phyloP scores from a whole-genome alignment of 2,329 filamentous ascomycete genomes.

The Blastomyces parvus region DNA sequence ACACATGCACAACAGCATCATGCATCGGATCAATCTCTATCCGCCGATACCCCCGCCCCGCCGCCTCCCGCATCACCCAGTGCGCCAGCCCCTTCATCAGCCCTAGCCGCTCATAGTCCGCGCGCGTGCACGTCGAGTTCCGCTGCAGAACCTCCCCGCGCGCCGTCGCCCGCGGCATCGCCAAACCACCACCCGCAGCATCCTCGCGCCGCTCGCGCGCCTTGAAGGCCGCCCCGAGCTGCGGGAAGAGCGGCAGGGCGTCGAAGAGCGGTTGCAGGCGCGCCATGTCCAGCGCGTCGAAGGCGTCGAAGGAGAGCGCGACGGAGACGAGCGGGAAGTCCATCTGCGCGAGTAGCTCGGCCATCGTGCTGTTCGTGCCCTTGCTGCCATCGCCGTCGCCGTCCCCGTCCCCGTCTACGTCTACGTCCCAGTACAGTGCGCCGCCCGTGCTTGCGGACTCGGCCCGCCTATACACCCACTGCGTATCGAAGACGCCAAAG shows the following conservation, averaged over 20 bases:
- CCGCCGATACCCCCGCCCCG: constrained; percentile 23
- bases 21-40: constrained; percentile 30
- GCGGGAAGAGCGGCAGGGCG: constrained; percentile 14
- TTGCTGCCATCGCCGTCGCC: background rate
- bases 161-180: constrained; percentile 19
- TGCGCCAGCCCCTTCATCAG: constrained; percentile 29
- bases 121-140: constrained; percentile 30
- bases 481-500: constrained; percentile 33
- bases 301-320: constrained; percentile 28
- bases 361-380: no score
- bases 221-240: background rate
- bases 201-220: background rate
- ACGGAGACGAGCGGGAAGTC: constrained; percentile 33
- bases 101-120: constrained; percentile 26
- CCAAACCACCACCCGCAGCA: no score
- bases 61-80: constrained; percentile 32
- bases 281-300: constrained; percentile 16
- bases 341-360: constrained; percentile 23
- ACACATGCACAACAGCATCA: constrained; percentile 16
- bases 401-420: constrained; percentile 11
- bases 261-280: constrained; percentile 14
- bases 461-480: constrained; percentile 28
- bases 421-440: constrained; percentile 16
- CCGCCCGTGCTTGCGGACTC: constrained; percentile 22
- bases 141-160: constrained; percentile 26